Conservation (phyloP, 2,329 filamentous ascomycete species). For the Claviceps purpurea region DNA sequence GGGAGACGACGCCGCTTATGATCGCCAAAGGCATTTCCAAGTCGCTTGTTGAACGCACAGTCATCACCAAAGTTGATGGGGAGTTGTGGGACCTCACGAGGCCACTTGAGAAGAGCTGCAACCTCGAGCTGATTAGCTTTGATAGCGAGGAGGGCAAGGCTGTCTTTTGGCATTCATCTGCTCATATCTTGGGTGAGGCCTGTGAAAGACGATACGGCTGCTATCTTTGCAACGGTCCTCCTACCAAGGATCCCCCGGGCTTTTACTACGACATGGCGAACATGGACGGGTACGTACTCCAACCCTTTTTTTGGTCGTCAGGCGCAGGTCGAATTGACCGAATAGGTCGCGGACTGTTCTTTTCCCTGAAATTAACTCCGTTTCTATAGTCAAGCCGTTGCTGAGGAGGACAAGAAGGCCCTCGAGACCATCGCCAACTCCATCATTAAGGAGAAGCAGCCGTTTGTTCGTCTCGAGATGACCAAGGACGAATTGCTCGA, state of each 20-base stretch:
- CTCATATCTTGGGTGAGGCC: constrained; percentile 91
- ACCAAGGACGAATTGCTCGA: constrained; percentile 85
- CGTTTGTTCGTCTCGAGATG: constrained; percentile 78
- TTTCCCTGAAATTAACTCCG: constrained; percentile 4
- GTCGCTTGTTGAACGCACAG: constrained; percentile 71
- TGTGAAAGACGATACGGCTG: constrained; percentile 84
- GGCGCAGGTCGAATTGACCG: neutral
- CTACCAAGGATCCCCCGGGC: constrained; percentile 60
- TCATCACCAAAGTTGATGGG: constrained; percentile 75
- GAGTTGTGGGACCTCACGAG: constrained; percentile 86
- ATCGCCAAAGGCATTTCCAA: constrained; percentile 72
- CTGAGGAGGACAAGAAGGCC: constrained; percentile 73
- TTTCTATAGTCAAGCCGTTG: constrained; percentile 50
- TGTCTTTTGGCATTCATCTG: constrained; percentile 96
- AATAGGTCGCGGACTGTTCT: no score
- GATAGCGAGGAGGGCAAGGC: constrained; percentile 54
- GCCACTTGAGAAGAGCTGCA: constrained; percentile 78
- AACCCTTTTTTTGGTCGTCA: neutral
- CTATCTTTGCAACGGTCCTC: constrained; percentile 85
- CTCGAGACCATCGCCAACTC: constrained; percentile 68
- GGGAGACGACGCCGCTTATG: constrained; percentile 77
- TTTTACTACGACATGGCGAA: constrained; percentile 96
- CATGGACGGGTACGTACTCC: constrained; percentile 22
- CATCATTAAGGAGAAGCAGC: constrained; percentile 93
- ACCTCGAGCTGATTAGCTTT: constrained; percentile 74